Evolutionary conservation across 2,329 filamentous ascomycete species (phyloP), one percentile per base, ranked within the genome.

Genomic region (Xylariaceae sp.): DNA sequence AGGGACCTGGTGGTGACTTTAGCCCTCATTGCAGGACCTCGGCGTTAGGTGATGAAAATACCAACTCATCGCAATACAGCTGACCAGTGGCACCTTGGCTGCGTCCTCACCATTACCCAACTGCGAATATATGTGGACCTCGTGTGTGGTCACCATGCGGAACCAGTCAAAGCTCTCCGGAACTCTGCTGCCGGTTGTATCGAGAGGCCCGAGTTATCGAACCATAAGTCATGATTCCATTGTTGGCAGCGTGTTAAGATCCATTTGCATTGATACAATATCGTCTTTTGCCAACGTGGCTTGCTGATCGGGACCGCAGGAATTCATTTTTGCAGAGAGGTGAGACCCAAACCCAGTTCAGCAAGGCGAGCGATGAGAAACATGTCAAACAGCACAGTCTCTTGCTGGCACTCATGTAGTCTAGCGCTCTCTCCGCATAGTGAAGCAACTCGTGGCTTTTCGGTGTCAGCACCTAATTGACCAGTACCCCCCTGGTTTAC

Each of bases 211-310:
- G 57, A 60, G 62, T 59, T 53, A 53, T 64, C 53, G 61, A 66
- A 60, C 58, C 63, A 63, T 65, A 56, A 63, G 60, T 62, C 68
- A 61, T 68, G 62, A 63, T 62, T 53, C 57, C 43, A 67, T 63
- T 67, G 66, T 67, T 68, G 58, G 66, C 69, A 70, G 65, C 67
- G 71, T 65, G 62, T 63, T 61, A 48, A 58, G 60, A 36, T 54
- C 55, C 54, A 45, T 54, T 50, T 60, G 61, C 56, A 51, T 67
- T 55, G 56, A 45, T 53, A 58, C 41, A 62, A 62, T 58, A 65
- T 62, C 58, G 53, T 63, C 56, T 68, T 67, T 60, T 63, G 61
- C 66, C 67, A 64, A 69, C 66, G 66, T 70, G 68, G 69, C 66
- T 69, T 69, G 65, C 61, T 67, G 64, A 63, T 59, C 62, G 65